Evolutionary conservation across 495 filamentous ascomycete genomes (phyloP), one percentile per base, ranked within the genome.

Genomic region (Penicillium antarcticum): DNA sequence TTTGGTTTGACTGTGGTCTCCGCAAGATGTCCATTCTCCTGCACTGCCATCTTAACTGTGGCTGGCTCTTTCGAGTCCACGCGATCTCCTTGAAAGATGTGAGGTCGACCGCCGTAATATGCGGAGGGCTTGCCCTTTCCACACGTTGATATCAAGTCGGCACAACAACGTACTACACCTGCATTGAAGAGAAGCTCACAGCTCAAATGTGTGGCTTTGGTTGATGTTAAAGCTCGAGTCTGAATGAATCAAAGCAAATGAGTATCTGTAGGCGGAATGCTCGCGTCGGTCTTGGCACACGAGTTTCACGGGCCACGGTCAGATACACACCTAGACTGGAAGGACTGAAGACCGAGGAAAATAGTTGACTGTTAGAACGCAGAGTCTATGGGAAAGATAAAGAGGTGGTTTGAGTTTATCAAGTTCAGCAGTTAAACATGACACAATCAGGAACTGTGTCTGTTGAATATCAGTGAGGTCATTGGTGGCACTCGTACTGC

Each of bases 1-100:
- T 39, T 51, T 26, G 48, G 19, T 21, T 62, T 66, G 26, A 56
- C 42, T 9, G 42, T 45, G 42, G 52, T 44, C 8, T 67, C 60
- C 38, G 57, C 21, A n/a, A 36, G 58, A 46, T 68, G 55, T 13
- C 62, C 69, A 60, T 70, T 71, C 47, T 68, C 62, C 38, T 42
- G 16, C 31, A 49, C 51, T 38, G 51, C 51, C 63, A 71, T 70
- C 37, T 31, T 62, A 39, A 45, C 32, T 52, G 45, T 43, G 26
- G 33, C 12, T 50, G 51, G 40, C 42, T 47, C 8, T 12, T 17
- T 42, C 52, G 38, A 54, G 53, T 43, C 45, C 41, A 31, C 37
- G 34, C 42, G 40, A 53, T 46, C 16, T 23, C 37, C 57, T 36
- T 45, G 26, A 38, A 35, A 40, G 42, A 55, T 53, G 49, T 35